Evolutionary conservation across 345 rosid species (phyloP).

Genomic region (Aegle marmelos): DNA sequence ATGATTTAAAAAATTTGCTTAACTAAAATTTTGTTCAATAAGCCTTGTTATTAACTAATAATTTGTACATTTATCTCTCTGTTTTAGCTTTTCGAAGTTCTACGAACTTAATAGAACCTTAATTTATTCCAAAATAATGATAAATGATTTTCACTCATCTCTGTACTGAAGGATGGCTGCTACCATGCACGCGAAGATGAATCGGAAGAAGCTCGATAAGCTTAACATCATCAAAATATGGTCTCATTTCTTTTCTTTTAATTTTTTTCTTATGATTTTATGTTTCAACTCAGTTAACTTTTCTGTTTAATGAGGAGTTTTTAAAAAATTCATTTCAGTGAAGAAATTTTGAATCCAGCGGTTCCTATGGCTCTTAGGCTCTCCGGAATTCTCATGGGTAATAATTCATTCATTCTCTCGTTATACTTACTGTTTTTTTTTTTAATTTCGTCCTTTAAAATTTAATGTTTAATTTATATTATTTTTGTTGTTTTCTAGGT

Average conservation of each 20-base stretch:
- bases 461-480: background rate
- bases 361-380: slow-evolving; percentile 94
- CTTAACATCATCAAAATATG: slow-evolving; percentile 76
- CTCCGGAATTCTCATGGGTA: slow-evolving; percentile 93
- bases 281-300: slow-evolving; percentile 1
- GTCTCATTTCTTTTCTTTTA: slow-evolving; percentile 22
- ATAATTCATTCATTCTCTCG: background rate
- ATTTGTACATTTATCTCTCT: background rate
- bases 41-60: background rate
- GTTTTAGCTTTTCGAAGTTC: slow-evolving; percentile 1
- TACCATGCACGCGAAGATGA: slow-evolving; percentile 80
- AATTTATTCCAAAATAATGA: too few relatives aligned
- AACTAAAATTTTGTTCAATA: background rate
- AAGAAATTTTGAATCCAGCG: slow-evolving; percentile 86
- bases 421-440: background rate
- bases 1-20: background rate
- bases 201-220: slow-evolving; percentile 64
- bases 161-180: slow-evolving; percentile 77
- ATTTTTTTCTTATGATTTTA: background rate
- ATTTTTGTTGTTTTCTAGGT: slow-evolving; percentile 36
- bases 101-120: slow-evolving; percentile 1
- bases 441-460: background rate
- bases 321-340: slow-evolving; percentile 34
- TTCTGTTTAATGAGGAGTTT: background rate
- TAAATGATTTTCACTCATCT: slow-evolving; percentile 3